Conservation (phyloP, 768 basidiomycete genomes). For the Serendipita sp. region DNA sequence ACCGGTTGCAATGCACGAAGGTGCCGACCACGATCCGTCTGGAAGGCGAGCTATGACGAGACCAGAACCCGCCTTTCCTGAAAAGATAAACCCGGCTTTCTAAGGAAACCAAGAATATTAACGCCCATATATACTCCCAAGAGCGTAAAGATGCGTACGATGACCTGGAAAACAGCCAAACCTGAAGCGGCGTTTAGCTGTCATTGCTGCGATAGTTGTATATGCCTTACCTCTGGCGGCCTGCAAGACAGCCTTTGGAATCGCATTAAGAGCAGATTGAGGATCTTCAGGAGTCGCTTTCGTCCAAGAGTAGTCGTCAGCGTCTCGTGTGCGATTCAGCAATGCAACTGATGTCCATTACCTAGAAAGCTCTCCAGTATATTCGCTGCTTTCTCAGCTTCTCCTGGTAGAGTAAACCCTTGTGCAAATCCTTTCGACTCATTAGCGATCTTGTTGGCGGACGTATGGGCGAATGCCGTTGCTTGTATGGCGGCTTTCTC, state of each 20-base stretch:
- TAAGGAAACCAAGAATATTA: not conserved
- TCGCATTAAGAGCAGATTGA: constrained; percentile 78
- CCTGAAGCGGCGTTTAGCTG: constrained; percentile 28
- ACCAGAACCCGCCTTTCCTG: constrained; percentile 86
- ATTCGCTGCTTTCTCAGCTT: constrained; percentile 86
- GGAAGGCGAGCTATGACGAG: constrained; percentile 82
- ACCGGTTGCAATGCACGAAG: constrained; percentile 91
- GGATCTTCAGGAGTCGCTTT: constrained; percentile 77
- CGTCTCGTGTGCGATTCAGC: not conserved
- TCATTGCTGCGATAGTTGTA: not conserved
- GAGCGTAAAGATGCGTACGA: constrained; percentile 20
- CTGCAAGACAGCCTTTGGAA: constrained; percentile 85
- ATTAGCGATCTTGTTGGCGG: constrained; percentile 49
- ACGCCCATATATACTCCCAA: not conserved
- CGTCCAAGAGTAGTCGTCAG: constrained; percentile 6
- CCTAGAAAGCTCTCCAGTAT: constrained; percentile 86
- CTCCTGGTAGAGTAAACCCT: constrained; percentile 76
- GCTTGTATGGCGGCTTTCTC: constrained; percentile 73
- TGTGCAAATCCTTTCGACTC: constrained; percentile 68
- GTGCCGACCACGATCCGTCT: constrained; percentile 94
- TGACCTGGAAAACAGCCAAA: constrained; percentile 84
- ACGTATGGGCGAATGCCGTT: constrained; percentile 51
- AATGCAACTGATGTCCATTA: constrained; percentile 19
- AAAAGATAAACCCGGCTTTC: constrained; percentile 88
- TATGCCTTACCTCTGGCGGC: constrained; percentile 56